These are phyloP conservation scores for Ramularia endophylla DNA, from an alignment of 2,329 filamentous ascomycete genomes.

Conservation along the genomic window DNA sequence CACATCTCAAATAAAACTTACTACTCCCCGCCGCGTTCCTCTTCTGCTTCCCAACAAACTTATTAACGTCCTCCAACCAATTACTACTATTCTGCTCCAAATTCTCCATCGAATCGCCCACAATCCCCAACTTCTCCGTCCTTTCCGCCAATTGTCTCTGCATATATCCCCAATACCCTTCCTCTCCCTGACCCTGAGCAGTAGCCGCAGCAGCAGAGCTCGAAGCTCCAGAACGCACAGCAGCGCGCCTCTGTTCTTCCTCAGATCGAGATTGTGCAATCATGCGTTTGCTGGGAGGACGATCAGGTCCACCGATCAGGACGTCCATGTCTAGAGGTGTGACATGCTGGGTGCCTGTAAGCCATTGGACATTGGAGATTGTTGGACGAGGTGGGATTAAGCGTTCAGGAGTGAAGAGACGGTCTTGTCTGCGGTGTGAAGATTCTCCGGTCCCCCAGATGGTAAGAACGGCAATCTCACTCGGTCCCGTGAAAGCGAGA, in stretches of 20 bases:
- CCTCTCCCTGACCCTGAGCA: constrained; percentile 41
- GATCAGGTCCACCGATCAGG: constrained; percentile 80
- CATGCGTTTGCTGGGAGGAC: constrained; percentile 86
- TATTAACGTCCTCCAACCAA: constrained; percentile 83
- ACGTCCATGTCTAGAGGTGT: constrained; percentile 83
- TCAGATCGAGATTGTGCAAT: constrained; percentile 71
- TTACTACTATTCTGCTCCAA: constrained; percentile 73
- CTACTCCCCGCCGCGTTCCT: constrained; percentile 68
- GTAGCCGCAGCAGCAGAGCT: constrained; percentile 20
- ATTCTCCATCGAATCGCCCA: constrained; percentile 78
- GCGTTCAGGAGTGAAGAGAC: constrained; percentile 70
- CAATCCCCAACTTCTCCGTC: constrained; percentile 77
- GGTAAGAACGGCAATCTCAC: constrained; percentile 75
- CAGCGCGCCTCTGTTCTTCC: constrained; percentile 50
- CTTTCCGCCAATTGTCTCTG: constrained; percentile 81
- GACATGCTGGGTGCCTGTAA: constrained; percentile 88
- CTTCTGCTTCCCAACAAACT: constrained; percentile 84
- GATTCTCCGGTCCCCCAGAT: constrained; percentile 71
- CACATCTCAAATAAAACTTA: constrained; percentile 18
- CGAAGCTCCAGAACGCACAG: constrained; percentile 32
- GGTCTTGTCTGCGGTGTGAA: constrained; percentile 57
- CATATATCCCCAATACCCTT: constrained; percentile 70
- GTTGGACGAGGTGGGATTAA: constrained; percentile 74
- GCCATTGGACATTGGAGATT: constrained; percentile 95
- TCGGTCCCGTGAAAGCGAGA: constrained; percentile 82